These are phyloP conservation scores for Melampsora americana DNA, from an alignment of 1,284 basidiomycete species.

Conservation along the genomic window DNA sequence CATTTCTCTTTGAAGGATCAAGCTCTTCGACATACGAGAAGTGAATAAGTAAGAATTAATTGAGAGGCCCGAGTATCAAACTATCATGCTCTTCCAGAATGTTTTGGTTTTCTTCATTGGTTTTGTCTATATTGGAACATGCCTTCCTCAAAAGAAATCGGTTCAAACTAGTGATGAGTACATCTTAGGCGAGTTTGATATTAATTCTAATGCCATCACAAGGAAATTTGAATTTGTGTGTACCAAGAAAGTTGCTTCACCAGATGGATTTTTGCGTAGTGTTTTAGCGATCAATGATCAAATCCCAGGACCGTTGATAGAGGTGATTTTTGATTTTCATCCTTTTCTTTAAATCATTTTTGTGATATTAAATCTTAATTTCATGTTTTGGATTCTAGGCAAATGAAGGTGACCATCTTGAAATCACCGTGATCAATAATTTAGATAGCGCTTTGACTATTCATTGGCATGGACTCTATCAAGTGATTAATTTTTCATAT, in stretches of 20 bases:
- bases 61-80: no score
- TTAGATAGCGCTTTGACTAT: conserved; percentile 55
- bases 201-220: conserved; percentile 46
- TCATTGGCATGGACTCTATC: conserved; percentile 58
- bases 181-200: conserved; percentile 47
- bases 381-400: conserved; percentile 9
- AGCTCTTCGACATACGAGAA: no score
- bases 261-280: conserved; percentile 55
- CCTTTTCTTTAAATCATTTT: background rate
- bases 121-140: no score
- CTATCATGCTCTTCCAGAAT: no score
- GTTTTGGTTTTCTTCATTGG: no score
- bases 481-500: conserved; percentile 52
- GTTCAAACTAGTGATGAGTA: conserved; percentile 22
- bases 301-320: conserved; percentile 60
- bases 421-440: conserved; percentile 58
- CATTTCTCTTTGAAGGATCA: no score
- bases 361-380: background rate
- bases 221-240: conserved; percentile 49
- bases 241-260: conserved; percentile 48
- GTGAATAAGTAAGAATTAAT: no score
- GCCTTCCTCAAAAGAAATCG: no score
- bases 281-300: conserved; percentile 60
- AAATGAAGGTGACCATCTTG: conserved; percentile 54
- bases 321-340: conserved; percentile 54